phyloP scores from a whole-genome alignment of 495 filamentous ascomycete genomes.

The Sporormia fimetaria region DNA sequence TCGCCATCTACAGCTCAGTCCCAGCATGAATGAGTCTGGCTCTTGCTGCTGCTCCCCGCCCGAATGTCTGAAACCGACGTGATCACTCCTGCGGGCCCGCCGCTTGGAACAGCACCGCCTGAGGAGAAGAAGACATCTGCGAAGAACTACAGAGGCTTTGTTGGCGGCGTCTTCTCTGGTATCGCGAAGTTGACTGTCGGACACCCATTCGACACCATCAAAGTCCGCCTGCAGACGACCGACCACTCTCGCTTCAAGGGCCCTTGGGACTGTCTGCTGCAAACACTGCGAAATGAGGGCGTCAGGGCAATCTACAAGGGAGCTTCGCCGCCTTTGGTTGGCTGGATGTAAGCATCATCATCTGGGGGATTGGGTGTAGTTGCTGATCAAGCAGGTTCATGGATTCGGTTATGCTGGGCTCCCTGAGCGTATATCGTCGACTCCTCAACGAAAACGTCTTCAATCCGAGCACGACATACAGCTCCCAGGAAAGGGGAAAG shows the following conservation, averaged over 20 bases:
- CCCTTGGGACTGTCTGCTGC: constrained; percentile 72
- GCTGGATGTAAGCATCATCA: no score
- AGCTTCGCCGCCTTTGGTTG: constrained; percentile 78
- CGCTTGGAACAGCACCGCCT: constrained; percentile 1
- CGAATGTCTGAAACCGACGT: constrained; percentile 20
- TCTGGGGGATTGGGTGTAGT: no score
- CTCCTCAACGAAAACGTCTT: constrained; percentile 71
- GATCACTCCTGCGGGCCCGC: constrained; percentile 9
- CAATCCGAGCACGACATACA: constrained; percentile 31
- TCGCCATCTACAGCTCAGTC: not conserved
- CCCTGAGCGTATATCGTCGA: constrained; percentile 76
- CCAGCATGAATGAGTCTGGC: constrained; percentile 3
- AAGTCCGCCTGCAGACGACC: constrained; percentile 90
- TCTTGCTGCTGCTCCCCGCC: constrained; percentile 1
- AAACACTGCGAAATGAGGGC: constrained; percentile 72
- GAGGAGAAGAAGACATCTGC: constrained; percentile 9
- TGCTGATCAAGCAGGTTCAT: no score
- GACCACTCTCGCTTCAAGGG: constrained; percentile 64
- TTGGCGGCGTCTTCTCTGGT: constrained; percentile 86
- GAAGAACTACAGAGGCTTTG: constrained; percentile 75
- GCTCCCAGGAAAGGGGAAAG: constrained; percentile 27
- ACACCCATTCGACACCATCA: constrained; percentile 90
- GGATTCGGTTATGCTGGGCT: constrained; percentile 68
- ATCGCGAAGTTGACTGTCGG: constrained; percentile 74
- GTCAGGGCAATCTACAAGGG: constrained; percentile 76